Conservation (phyloP, 805 yeast genomes). For the Candida germanica region DNA sequence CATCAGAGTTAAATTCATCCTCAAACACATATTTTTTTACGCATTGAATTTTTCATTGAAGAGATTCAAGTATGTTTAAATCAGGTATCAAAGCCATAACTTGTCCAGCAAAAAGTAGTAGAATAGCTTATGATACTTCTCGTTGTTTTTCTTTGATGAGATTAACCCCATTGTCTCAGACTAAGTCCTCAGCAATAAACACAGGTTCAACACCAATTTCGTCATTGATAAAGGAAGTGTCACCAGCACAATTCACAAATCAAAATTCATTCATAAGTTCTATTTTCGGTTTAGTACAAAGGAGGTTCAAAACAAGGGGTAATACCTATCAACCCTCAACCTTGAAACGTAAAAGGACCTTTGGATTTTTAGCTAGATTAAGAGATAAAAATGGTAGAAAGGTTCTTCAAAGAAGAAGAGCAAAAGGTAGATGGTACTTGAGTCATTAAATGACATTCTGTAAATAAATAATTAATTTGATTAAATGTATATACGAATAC, state of each 20-base stretch:
- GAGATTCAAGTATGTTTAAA: too few relatives aligned
- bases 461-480: constrained; percentile 4
- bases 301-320: constrained; percentile 86
- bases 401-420: constrained; percentile 71
- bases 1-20: neutral
- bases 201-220: neutral
- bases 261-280: constrained; percentile 6
- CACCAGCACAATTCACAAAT: neutral
- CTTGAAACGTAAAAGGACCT: constrained; percentile 80
- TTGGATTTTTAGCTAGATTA: constrained; percentile 86
- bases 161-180: neutral
- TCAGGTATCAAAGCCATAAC: too few relatives aligned
- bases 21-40: neutral
- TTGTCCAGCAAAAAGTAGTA: too few relatives aligned
- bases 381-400: constrained; percentile 73
- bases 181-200: neutral
- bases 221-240: constrained; percentile 4
- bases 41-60: neutral
- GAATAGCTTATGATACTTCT: too few relatives aligned
- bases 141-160: constrained; percentile 6
- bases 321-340: constrained; percentile 94
- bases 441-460: constrained; percentile 53
- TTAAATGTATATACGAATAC: constrained; percentile 1
- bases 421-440: constrained; percentile 92
- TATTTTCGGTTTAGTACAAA: constrained; percentile 41